phyloP scores from a whole-genome alignment of 176 grass and related monocot species.

The Miscanthus lutarioriparius region DNA sequence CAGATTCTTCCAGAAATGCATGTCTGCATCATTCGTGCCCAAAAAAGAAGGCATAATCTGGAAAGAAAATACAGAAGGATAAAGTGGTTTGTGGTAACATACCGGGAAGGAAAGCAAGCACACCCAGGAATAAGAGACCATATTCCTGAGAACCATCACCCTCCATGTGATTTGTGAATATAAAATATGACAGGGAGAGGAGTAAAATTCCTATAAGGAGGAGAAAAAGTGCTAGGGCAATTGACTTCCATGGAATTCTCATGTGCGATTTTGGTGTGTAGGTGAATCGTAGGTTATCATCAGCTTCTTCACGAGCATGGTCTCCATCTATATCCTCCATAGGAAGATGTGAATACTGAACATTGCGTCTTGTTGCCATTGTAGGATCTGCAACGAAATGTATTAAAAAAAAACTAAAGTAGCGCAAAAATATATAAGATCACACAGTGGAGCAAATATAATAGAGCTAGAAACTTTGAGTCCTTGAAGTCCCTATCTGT shows the following conservation, averaged over 20 bases:
- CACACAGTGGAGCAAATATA: background rate
- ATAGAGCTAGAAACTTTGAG: background rate
- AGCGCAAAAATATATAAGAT: background rate
- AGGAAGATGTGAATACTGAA: slow-evolving; percentile 47
- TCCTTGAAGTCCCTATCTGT: background rate
- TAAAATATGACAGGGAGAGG: slow-evolving; percentile 58
- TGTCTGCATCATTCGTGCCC: background rate
- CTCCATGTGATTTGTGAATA: slow-evolving; percentile 67
- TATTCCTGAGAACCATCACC: slow-evolving; percentile 65
- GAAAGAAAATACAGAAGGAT: background rate
- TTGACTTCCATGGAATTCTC: slow-evolving; percentile 72
- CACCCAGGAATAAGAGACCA: slow-evolving; percentile 57
- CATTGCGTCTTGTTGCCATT: slow-evolving; percentile 52
- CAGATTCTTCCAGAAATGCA: background rate
- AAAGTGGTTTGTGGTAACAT: slow-evolving; percentile 25
- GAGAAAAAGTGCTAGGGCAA: slow-evolving; percentile 61
- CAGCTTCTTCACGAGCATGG: background rate
- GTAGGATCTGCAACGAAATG: slow-evolving; percentile 6
- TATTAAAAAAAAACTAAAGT: background rate
- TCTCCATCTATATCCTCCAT: slow-evolving; percentile 35
- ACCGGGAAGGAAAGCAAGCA: slow-evolving; percentile 80
- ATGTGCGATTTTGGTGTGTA: slow-evolving; percentile 51
- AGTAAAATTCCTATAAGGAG: slow-evolving; percentile 46
- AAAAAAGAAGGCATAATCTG: background rate
- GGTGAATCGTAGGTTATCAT: slow-evolving; percentile 41